Conservation (phyloP, 345 rosid species). For the Microcos paniculata region DNA sequence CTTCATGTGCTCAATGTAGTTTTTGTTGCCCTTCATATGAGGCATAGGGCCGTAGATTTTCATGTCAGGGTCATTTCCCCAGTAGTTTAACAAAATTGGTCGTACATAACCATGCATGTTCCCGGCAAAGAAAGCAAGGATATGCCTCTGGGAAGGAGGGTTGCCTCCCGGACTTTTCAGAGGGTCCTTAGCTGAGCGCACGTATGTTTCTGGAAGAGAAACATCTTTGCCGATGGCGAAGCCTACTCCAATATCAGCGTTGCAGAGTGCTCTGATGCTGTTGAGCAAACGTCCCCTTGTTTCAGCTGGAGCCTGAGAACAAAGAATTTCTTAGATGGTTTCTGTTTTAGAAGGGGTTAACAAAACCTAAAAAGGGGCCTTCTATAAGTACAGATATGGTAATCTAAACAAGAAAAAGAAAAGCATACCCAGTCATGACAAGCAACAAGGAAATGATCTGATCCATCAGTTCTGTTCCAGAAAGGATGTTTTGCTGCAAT, state of each 20-base stretch:
- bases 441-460: slow-evolving; percentile 81
- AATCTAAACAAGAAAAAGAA: neutral
- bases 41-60: slow-evolving; percentile 74
- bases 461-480: slow-evolving; percentile 84
- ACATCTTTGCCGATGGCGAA: slow-evolving; percentile 69
- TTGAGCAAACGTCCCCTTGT: slow-evolving; percentile 41
- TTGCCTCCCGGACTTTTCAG: slow-evolving; percentile 51
- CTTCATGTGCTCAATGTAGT: slow-evolving; percentile 68
- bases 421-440: slow-evolving; percentile 84
- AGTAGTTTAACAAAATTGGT: slow-evolving; percentile 50
- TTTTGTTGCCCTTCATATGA: slow-evolving; percentile 53
- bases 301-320: slow-evolving; percentile 41
- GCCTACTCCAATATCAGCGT: slow-evolving; percentile 72
- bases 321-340: neutral
- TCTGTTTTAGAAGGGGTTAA: neutral
- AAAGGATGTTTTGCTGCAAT: slow-evolving; percentile 54
- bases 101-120: slow-evolving; percentile 62
- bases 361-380: neutral
- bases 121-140: slow-evolving; percentile 74
- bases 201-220: slow-evolving; percentile 64
- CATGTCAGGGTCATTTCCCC: slow-evolving; percentile 84
- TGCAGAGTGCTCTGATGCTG: slow-evolving; percentile 78
- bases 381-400: neutral
- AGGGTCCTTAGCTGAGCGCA: slow-evolving; percentile 38
- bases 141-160: slow-evolving; percentile 43